Evolutionary conservation across 495 filamentous ascomycete genomes (phyloP), one percentile per base, ranked within the genome.

Genomic region (Penicillium riverlandense): DNA sequence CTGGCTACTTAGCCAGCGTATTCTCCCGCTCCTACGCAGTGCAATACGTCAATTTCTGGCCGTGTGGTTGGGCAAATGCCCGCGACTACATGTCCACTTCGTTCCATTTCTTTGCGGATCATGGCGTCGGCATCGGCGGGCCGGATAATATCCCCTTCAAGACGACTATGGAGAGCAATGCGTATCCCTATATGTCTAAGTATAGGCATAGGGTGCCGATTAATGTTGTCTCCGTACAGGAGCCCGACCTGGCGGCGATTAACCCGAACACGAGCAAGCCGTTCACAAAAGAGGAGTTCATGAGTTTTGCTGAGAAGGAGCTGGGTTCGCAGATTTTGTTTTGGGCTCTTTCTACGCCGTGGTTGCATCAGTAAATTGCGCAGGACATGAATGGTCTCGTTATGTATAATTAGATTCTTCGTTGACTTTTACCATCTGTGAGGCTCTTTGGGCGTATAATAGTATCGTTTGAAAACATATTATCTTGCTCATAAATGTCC

Each of bases 41-140:
- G 8, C 40, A 41, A 12, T 41, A 41, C 13, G 40, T 41, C 28
- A 41, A 41, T 14, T 41, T 41, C 40, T 41, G 40, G 40, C 40
- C 40, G 4, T 41, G 40, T 4, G 40, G 40, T 15, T 41, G 40
- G 40, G 40, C 30, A 14, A 41, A 41, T 11, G 40, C 31, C 12
- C 14, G 34, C 28, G 34, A 41, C 29, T 41, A 41, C 29, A n/a
- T 41, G 28, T 41, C 40, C 28, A 15, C 31, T 31, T 41, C 40
- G 29, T 41, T 41, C 40, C 11, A 6, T 8, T 41, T 41, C 40
- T 41, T 41, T 15, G 40, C 40, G 11, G 40, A 29, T 8, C n/a
- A 41, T 33, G 40, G 40, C 11, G 40, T 41, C 12, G 40, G 40
- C 10, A 11, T 41, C 11, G 40, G 40, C 34, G 40, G 40, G 11